phyloP scores from a whole-genome alignment of 1,284 basidiomycete species.

The Puccinia sorghi region DNA sequence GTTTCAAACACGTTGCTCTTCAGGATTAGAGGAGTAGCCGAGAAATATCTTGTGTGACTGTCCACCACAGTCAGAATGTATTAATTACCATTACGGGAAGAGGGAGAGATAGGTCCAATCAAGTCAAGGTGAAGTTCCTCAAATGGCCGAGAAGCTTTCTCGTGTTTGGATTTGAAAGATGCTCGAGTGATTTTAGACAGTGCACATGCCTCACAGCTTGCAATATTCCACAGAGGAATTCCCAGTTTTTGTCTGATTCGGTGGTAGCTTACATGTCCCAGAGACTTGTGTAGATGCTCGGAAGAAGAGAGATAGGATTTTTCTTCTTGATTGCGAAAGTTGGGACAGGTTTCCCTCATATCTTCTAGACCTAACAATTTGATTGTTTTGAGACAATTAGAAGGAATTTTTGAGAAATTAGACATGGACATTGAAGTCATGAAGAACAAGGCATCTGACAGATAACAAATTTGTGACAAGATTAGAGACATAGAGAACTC shows the following conservation, averaged over 20 bases:
- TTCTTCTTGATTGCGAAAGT: neutral
- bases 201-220: neutral
- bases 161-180: neutral
- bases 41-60: neutral
- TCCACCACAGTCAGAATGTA: conserved; percentile 5
- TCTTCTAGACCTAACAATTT: neutral
- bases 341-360: neutral
- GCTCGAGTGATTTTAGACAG: too few species aligned
- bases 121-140: neutral
- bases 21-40: neutral
- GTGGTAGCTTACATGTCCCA: conserved; percentile 11
- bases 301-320: neutral
- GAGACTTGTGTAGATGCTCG: conserved; percentile 4
- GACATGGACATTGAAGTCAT: neutral
- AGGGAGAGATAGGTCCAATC: neutral
- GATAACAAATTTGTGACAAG: neutral
- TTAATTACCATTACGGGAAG: neutral
- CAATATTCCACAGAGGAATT: neutral
- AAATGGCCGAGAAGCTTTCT: neutral
- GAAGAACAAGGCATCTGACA: neutral
- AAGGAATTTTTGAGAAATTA: neutral
- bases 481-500: neutral
- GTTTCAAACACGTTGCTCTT: neutral
- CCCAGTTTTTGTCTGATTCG: neutral
- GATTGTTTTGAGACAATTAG: too few species aligned